Evolutionary conservation across 2,329 filamentous ascomycete species (phyloP), one percentile per base, ranked within the genome.

Genomic region (Aureobasidium sp.): DNA sequence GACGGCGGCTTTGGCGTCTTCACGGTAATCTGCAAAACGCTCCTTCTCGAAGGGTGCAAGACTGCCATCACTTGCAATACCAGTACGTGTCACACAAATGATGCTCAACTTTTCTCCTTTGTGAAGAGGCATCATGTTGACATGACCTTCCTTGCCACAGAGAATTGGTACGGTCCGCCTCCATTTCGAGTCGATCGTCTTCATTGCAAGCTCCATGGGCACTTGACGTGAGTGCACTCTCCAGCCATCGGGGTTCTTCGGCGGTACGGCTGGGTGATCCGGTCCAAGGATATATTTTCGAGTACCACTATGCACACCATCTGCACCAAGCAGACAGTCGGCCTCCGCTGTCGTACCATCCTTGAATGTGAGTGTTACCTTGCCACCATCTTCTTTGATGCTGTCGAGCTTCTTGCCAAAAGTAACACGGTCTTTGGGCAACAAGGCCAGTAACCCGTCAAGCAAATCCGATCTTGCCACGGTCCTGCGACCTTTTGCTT

Each of bases 231-330:
- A 68, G 61, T 71, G 71, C 42, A 71, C 66, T 53, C 70, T 68
- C 68, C 70, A 71, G 48, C 69, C 68, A 35, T 71, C 69, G 49
- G 70, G 67, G 56, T 72, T 72, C 59, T 67, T 68, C 1, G 70
- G 68, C 8, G 63, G 62, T 2, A 68, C 68, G 3, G 70, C 69
- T n/a, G 70, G 70, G 50, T 72, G 70, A 54, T 70, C 67, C 24
- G 67, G 62, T 11, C 70, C 70, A 1, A 79, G 72, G 58, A 82
- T 78, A n/a, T 75, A 75, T 27, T 69, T 70, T 14, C 75, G 72
- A 27, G 80, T 74, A 2, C 74, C 71, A 22, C 79, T 82, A 66
- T 79, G 78, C 50, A 83, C 78, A 42, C 82, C 82, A 67, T 84
- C 81, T 0, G 80, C 77, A 0, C 80, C 81, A 17, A 84, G 73